A percentile compares a stretch with the other conserved stretches of the same genome.
These are phyloP conservation scores for Leccinum rimulosum DNA, from an alignment of 768 basidiomycete genomes.

Conservation along the genomic window DNA sequence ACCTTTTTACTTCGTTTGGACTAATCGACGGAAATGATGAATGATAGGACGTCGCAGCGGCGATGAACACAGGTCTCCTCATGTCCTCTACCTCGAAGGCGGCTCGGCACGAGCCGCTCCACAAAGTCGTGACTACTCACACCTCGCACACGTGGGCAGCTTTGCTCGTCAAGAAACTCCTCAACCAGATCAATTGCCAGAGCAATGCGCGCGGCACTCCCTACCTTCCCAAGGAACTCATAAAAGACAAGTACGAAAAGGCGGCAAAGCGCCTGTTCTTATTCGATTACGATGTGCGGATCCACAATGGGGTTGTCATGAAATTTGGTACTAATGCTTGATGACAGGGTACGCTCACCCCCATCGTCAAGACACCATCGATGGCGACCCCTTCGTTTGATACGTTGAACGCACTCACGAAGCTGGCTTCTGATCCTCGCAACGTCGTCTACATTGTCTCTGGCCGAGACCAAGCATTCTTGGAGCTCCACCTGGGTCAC, in stretches of 20 bases:
- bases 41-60: slow-evolving; percentile 75
- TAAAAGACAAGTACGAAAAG: slow-evolving; percentile 58
- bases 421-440: slow-evolving; percentile 72
- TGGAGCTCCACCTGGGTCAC: slow-evolving; percentile 89
- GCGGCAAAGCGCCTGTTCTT: slow-evolving; percentile 86
- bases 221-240: slow-evolving; percentile 61
- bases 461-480: slow-evolving; percentile 89
- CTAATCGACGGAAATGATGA: neutral
- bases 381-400: slow-evolving; percentile 78
- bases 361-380: slow-evolving; percentile 92
- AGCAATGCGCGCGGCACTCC: slow-evolving; percentile 84
- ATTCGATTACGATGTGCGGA: slow-evolving; percentile 91
- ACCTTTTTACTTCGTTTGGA: neutral
- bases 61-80: slow-evolving; percentile 82
- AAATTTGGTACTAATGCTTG: neutral
- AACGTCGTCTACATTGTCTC: slow-evolving; percentile 98
- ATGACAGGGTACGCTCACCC: slow-evolving; percentile 85
- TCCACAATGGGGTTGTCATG: neutral
- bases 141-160: slow-evolving; percentile 96
- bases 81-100: slow-evolving; percentile 81
- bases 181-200: slow-evolving; percentile 75
- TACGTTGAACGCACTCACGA: slow-evolving; percentile 71
- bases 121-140: slow-evolving; percentile 86
- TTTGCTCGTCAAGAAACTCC: slow-evolving; percentile 82
- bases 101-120: slow-evolving; percentile 67